Base-by-base conservation (phyloP, 352 stramenopile genomes). In the Phytophthora citricola region DNA sequence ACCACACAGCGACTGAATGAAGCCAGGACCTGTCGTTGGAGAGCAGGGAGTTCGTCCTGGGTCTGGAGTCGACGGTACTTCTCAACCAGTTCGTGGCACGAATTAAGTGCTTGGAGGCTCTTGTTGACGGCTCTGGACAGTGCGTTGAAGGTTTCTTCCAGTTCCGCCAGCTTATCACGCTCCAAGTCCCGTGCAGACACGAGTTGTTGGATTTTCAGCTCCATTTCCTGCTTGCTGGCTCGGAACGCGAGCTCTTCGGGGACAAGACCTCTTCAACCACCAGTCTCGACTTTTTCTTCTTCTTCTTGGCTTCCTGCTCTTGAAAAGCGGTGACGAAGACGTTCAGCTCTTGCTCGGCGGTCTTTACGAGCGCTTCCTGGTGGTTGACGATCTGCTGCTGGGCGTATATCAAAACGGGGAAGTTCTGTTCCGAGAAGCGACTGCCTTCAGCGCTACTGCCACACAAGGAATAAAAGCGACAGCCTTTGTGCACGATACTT, bases 221-320 rank as follows among this genome's bases (percentile, higher is more conserved):
- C 73, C 68, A 88, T 81, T 22, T 68, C 56, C 7, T 69, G 46
- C 61, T 77, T 77, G 34, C 58, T 76, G 8, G 57, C 48, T 14
- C 66, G 82, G 49, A 93, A 95, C 7, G 71, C 60, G n/a, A 86
- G 49, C 36, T 93, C 79, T 59, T 92, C 85, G 0, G 78, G 0
- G 83, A 87, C 8, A 90, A 46, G 2, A 88, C 55, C 36, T 93
- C 78, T 54, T 91, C 83, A 0, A 93, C 80, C 1, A 95, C 85
- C 0, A 95, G 66, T 1, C 83, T 76, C 0, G 85, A 92, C 45
- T 91, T 92, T 46, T 93, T 95, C 66, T 94, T 94, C 46, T 94
- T 94, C 62, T 89, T 90, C 58, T 89, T 93, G 2, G 79, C 71
- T 61, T 92, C 76, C 22, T 73, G 61, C 32, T 91, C 87, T 1